These are phyloP conservation scores for Halteria grandinella DNA, from an alignment of 73 alveolate species.

Conservation along the genomic window DNA sequence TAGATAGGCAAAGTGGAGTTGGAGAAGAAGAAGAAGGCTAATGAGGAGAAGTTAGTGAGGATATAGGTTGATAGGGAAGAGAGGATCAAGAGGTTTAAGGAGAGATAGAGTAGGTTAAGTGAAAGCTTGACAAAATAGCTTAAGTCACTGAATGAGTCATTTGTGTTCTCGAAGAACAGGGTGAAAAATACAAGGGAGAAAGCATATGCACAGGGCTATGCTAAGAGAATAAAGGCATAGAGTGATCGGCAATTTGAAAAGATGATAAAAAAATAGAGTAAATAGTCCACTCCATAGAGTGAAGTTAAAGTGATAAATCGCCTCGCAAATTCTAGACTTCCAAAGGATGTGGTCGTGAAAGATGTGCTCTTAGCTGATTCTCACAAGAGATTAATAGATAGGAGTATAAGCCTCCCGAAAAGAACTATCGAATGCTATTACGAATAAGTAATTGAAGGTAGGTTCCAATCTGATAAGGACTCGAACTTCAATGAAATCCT, in stretches of 20 bases:
- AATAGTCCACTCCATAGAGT: no score
- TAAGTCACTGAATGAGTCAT: neutral
- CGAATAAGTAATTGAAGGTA: neutral
- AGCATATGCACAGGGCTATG: no score
- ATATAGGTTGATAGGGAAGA: neutral
- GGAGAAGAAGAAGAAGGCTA: neutral
- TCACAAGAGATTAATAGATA: neutral
- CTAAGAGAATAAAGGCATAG: no score
- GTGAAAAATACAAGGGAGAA: neutral
- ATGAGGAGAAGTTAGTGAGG: neutral
- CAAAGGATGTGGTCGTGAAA: neutral
- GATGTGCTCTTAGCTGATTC: neutral
- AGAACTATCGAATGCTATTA: constrained; percentile 12
- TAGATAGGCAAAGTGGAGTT: neutral
- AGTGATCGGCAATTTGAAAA: no score
- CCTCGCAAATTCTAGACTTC: constrained; percentile 7
- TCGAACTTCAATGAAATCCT: constrained; percentile 8
- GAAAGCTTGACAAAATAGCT: neutral
- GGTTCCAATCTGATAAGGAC: neutral
- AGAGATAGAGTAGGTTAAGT: neutral
- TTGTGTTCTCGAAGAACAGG: neutral
- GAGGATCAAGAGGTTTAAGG: constrained; percentile 1
- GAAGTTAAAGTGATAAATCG: no score
- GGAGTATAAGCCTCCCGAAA: constrained; percentile 8
- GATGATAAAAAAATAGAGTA: no score